Conservation (phyloP, 345 rosid genomes). For the Arabidopsis thaliana region TAIR10.1 NC_003075.7:8657001-8657500, state of each 20-base stretch:
- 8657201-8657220: slow-evolving; percentile 92
- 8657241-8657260: slow-evolving; percentile 92
- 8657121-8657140: slow-evolving; percentile 90
- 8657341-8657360: slow-evolving; percentile 60
- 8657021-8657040: slow-evolving; percentile 91
- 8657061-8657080: slow-evolving; percentile 89
- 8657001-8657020: slow-evolving; percentile 57
- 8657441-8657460: slow-evolving; percentile 99
- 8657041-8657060: slow-evolving; percentile 95
- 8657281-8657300: slow-evolving; percentile 49
- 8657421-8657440: slow-evolving; percentile 93
- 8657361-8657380: slow-evolving; percentile 79
- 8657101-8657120: slow-evolving; percentile 93
- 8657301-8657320: slow-evolving; percentile 11
- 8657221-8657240: slow-evolving; percentile 85
- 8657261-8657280: slow-evolving; percentile 88
- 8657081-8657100: slow-evolving; percentile 79
- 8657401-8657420: slow-evolving; percentile 85
- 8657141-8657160: slow-evolving; percentile 95
- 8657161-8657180: slow-evolving; percentile 91
- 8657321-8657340: slow-evolving; percentile 33
- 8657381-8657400: slow-evolving; percentile 84
- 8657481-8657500: slow-evolving; percentile 18
- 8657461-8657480: slow-evolving; percentile 48
- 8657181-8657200: slow-evolving; percentile 84